Conservation (phyloP, 371 early-diverging fungal genomes). For the Mucor plumbeus region DNA sequence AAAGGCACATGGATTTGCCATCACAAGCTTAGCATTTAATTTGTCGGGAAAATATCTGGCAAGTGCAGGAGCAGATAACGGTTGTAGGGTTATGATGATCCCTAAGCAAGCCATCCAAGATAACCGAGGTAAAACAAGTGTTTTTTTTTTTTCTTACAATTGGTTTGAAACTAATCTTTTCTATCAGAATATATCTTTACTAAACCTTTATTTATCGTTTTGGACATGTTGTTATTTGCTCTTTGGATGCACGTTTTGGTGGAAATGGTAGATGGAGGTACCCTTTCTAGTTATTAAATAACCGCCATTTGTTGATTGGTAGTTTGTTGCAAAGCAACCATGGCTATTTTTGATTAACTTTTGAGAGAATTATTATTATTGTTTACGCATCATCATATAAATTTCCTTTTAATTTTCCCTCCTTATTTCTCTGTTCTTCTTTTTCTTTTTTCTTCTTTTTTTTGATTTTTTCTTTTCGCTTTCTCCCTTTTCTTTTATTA, state of each 20-base stretch:
- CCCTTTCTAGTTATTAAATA: background rate
- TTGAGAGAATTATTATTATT: background rate
- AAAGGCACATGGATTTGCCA: conserved; percentile 55
- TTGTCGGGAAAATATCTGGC: conserved; percentile 56
- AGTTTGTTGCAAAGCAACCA: background rate
- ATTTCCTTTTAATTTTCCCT: conserved; percentile 7
- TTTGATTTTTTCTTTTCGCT: background rate
- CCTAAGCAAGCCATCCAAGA: background rate
- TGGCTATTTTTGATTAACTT: conserved; percentile 4
- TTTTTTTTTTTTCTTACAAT: background rate
- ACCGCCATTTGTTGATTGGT: conserved; percentile 8
- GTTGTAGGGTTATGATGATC: conserved; percentile 5
- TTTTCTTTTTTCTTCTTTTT: conserved; percentile 5
- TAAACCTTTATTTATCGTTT: conserved; percentile 6
- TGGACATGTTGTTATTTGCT: conserved; percentile 29
- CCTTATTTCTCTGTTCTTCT: background rate
- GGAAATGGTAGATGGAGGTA: conserved; percentile 24
- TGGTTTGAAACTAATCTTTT: background rate
- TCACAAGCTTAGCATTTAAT: conserved; percentile 63
- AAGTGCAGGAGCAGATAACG: conserved; percentile 24
- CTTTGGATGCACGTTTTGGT: conserved; percentile 32
- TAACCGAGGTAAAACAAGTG: background rate
- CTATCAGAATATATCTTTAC: background rate
- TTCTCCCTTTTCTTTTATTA: background rate
- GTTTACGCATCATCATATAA: background rate